These are phyloP conservation scores for Linnemannia exigua DNA, from an alignment of 192 early-diverging fungal genomes.

Conservation along the genomic window DNA sequence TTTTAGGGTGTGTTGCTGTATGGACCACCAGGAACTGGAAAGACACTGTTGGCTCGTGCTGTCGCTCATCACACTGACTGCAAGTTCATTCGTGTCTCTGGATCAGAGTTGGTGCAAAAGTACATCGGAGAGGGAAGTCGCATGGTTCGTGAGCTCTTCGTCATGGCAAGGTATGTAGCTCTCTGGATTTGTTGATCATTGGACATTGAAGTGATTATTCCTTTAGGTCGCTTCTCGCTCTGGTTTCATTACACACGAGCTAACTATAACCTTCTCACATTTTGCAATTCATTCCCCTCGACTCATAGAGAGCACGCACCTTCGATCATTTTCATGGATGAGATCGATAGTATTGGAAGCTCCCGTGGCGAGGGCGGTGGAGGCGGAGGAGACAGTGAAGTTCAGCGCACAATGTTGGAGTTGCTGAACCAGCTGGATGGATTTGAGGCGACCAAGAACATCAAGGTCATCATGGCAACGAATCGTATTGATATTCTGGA, in stretches of 20 bases:
- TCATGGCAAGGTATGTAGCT: slow-evolving; percentile 78
- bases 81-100: slow-evolving; percentile 92
- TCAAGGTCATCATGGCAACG: slow-evolving; percentile 95
- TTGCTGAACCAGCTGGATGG: slow-evolving; percentile 92
- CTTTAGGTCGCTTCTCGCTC: background rate
- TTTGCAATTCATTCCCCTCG: background rate
- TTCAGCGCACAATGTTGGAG: slow-evolving; percentile 93
- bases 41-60: slow-evolving; percentile 89
- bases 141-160: slow-evolving; percentile 93
- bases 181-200: background rate
- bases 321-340: slow-evolving; percentile 95
- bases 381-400: slow-evolving; percentile 88
- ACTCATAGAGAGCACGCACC: slow-evolving; percentile 84
- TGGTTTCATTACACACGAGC: background rate
- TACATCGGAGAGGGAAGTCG: slow-evolving; percentile 94
- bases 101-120: slow-evolving; percentile 92
- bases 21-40: slow-evolving; percentile 91
- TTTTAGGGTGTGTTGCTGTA: slow-evolving; percentile 89
- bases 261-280: background rate
- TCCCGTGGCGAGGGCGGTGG: slow-evolving; percentile 84
- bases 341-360: slow-evolving; percentile 92
- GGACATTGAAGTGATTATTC: background rate
- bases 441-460: slow-evolving; percentile 92
- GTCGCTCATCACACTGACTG: slow-evolving; percentile 96
- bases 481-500: slow-evolving; percentile 94